Evolutionary conservation across 306 rosid species (phyloP), one percentile per base, ranked within the genome.

Genomic region (Lagenaria siceraria): DNA sequence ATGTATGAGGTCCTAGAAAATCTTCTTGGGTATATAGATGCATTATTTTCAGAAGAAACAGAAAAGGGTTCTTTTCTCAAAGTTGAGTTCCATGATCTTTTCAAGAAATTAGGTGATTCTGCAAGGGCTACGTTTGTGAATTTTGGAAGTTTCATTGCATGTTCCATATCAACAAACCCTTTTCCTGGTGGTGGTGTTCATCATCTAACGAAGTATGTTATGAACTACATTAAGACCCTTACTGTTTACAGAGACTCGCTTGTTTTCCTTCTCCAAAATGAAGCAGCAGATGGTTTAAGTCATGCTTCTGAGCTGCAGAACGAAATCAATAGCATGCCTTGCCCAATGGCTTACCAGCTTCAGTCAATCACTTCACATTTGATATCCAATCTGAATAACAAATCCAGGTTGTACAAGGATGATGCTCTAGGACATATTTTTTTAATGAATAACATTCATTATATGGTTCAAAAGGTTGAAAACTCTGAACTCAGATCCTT

Each of bases 401-500:
- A 80, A 27, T 83, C 91, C 76, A 85, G 81, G 59, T 65, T 91
- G 71, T 91, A 88, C 89, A 83, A 36, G 24, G 86, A 88, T 53
- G 80, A 11, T 55, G 86, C 89, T 60, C 76, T 91, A 61, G 91
- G 80, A 22, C 87, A 87, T 42, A 75, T 91, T 40, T 91, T 87
- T 78, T 79, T 88, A 86, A 82, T 89, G 95, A 89, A 89, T 59
- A 91, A 91, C 84, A 72, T 84, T 29, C 86, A 87, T 35, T 91
- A 89, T 88, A 88, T 91, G 65, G 91, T 85, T 56, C 82, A 82
- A 49, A 91, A 89, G 77, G 90, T 81, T 7, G 84, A 87, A 79
- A 40, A 15, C 74, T 78, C 90, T n/a, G 78, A 86, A 8, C 87
- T 87, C 43, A 15, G 75, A 19, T 52, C 19, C 42, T 76, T 84